Evolutionary conservation across 352 stramenopile genomes (phyloP).

Genomic region (Pythium dissimile): DNA sequence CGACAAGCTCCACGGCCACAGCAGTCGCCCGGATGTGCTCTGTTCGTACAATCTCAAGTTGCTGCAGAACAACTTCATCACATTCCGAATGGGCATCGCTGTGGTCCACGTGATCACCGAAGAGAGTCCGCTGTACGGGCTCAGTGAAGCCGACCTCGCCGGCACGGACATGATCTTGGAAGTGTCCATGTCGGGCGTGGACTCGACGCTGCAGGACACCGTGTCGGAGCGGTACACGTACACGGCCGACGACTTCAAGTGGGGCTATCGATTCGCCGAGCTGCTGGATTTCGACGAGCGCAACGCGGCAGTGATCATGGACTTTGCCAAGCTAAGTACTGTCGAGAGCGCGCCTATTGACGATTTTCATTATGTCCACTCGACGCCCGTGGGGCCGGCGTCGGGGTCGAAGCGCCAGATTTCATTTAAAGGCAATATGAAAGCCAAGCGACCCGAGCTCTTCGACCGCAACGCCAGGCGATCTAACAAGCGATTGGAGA

Average conservation of each 20-base stretch:
- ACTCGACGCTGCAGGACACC: slow-evolving; percentile 81
- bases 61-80: slow-evolving; percentile 83
- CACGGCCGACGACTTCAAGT: slow-evolving; percentile 56
- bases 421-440: slow-evolving; percentile 11
- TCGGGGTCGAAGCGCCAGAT: slow-evolving; percentile 4
- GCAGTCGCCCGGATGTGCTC: slow-evolving; percentile 24
- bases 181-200: slow-evolving; percentile 70
- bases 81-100: slow-evolving; percentile 78
- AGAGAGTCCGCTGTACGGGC: slow-evolving; percentile 56
- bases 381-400: not conserved
- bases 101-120: slow-evolving; percentile 79
- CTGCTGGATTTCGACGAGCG: slow-evolving; percentile 68
- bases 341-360: slow-evolving; percentile 59
- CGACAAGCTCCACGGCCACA: not conserved
- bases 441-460: slow-evolving; percentile 15
- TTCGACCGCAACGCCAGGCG: not conserved
- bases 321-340: slow-evolving; percentile 72
- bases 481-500: not conserved
- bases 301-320: slow-evolving; percentile 68
- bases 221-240: slow-evolving; percentile 81
- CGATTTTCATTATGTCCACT: slow-evolving; percentile 37
- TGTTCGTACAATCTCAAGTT: slow-evolving; percentile 79
- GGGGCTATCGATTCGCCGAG: slow-evolving; percentile 70
- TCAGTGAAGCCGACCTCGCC: slow-evolving; percentile 53
- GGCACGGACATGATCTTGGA: slow-evolving; percentile 76